Evolutionary conservation across 192 early-diverging fungal species (phyloP).

Genomic region (Mortierella alpina): DNA sequence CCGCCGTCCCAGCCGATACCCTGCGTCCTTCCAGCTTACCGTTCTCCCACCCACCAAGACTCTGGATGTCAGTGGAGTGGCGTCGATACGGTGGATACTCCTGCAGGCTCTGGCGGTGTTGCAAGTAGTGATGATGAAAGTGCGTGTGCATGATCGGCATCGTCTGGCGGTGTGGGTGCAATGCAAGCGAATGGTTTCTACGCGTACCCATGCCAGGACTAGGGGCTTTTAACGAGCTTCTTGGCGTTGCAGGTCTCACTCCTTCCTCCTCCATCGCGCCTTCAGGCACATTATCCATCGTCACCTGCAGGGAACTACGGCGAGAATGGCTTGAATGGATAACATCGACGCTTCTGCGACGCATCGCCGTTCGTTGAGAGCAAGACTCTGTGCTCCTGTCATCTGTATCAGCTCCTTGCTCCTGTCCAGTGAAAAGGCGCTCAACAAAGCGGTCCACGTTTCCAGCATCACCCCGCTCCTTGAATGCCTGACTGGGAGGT

Average conservation of each 20-base stretch:
- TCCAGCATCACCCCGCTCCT: slow-evolving; percentile 2
- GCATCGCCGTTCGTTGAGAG: not conserved
- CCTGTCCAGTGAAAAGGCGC: slow-evolving; percentile 9
- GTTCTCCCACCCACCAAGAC: slow-evolving; percentile 5
- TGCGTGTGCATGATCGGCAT: slow-evolving; percentile 31
- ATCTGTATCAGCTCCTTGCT: not conserved
- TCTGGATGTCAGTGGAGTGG: slow-evolving; percentile 32
- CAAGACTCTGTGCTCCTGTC: not conserved
- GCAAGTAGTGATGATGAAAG: slow-evolving; percentile 28
- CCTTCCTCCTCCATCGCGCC: not conserved
- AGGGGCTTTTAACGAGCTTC: not conserved
- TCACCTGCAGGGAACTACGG: not conserved
- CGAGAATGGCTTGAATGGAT: not conserved
- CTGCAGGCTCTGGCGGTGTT: slow-evolving; percentile 15
- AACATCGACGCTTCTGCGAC: slow-evolving; percentile 15
- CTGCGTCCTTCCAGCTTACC: too few relatives aligned
- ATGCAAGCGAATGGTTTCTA: slow-evolving; percentile 16
- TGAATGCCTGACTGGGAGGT: slow-evolving; percentile 31
- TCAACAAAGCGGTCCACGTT: slow-evolving; percentile 41
- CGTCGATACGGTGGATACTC: slow-evolving; percentile 16
- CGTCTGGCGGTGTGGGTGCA: slow-evolving; percentile 38
- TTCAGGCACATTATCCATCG: not conserved
- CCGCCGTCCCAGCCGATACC: not conserved
- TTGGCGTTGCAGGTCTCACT: not conserved
- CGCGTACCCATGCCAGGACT: not conserved